Percentiles rank a stretch among this genome's conserved stretches.
phyloP scores from a whole-genome alignment of 495 filamentous ascomycete species.

The Talaromyces thailandensis region DNA sequence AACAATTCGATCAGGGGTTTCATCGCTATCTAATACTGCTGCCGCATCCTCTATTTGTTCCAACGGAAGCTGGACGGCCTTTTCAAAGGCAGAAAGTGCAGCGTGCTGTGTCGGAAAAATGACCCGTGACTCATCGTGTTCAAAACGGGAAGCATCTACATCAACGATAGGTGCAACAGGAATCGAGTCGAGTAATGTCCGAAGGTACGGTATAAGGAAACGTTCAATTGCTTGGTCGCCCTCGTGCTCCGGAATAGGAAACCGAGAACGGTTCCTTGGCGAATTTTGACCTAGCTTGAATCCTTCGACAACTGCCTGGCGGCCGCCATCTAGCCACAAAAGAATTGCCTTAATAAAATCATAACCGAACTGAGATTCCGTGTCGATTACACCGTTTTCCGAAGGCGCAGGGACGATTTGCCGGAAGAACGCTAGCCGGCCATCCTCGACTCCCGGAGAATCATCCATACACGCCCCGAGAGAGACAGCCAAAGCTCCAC shows the following conservation, averaged over 20 bases:
- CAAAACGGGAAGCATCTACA: constrained; percentile 52
- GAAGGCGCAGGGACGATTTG: constrained; percentile 38
- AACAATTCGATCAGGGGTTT: constrained; percentile 16
- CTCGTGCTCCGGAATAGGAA: constrained; percentile 43
- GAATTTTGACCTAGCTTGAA: constrained; percentile 38
- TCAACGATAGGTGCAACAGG: constrained; percentile 43
- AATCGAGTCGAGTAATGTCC: constrained; percentile 33
- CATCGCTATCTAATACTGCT: constrained; percentile 20
- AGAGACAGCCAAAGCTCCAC: constrained; percentile 48
- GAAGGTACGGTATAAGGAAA: constrained; percentile 51
- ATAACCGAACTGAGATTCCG: constrained; percentile 44
- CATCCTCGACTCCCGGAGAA: constrained; percentile 15
- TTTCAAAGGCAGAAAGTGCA: constrained; percentile 49
- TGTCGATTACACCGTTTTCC: constrained; percentile 33
- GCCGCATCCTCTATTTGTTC: constrained; percentile 30
- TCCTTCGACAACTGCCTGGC: constrained; percentile 40
- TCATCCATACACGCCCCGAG: constrained; percentile 40
- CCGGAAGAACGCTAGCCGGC: constrained; percentile 27
- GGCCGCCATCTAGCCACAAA: constrained; percentile 52
- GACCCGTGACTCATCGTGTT: constrained; percentile 41
- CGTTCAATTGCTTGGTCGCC: constrained; percentile 43
- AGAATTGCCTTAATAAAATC: constrained; percentile 59
- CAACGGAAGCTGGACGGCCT: constrained; percentile 42
- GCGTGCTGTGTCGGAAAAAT: constrained; percentile 45
- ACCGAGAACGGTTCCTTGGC: constrained; percentile 28